A percentile compares a stretch with the other conserved stretches of the same genome.
These are phyloP conservation scores for Medicago truncatula DNA, from an alignment of 306 rosid genomes.

Conservation along the genomic window MtrunA17r5.0-ANR NC_053048.1:40601501-40602000, in stretches of 20 bases:
- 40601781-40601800: no score
- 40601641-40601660: constrained; percentile 42
- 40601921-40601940: no score
- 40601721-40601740: constrained; percentile 13
- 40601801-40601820: no score
- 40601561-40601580: constrained; percentile 22
- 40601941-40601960: no score
- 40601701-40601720: constrained; percentile 20
- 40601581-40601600: constrained; percentile 1
- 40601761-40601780: not conserved
- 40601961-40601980: no score
- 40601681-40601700: constrained; percentile 30
- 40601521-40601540: not conserved
- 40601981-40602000: no score
- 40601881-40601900: no score
- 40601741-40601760: constrained; percentile 2
- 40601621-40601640: constrained; percentile 28
- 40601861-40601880: no score
- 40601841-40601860: no score
- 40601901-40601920: no score
- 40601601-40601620: constrained; percentile 23
- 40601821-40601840: no score
- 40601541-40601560: not conserved
- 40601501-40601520: not conserved
- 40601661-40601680: constrained; percentile 41